phyloP scores from a whole-genome alignment of 176 grass and related monocot genomes.

The Carex kokanica region DNA sequence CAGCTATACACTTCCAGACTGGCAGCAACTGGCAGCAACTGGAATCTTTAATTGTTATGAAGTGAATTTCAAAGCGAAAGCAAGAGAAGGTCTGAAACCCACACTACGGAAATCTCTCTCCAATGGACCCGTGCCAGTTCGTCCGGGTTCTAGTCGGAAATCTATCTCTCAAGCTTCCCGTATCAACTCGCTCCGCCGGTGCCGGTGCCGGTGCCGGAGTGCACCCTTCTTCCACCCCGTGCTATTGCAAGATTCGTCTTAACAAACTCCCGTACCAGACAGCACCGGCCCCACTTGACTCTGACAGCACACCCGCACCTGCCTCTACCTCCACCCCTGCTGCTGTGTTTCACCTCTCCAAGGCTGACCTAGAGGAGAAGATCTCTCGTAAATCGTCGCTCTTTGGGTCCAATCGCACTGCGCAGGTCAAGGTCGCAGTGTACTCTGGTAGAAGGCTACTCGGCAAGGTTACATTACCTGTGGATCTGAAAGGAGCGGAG shows the following conservation, averaged over 20 bases:
- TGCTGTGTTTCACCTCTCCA: slow-evolving; percentile 65
- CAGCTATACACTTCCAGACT: slow-evolving; percentile 28
- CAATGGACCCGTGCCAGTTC: slow-evolving; percentile 95
- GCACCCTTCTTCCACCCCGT: slow-evolving; percentile 54
- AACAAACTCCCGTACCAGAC: slow-evolving; percentile 59
- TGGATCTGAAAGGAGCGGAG: slow-evolving; percentile 65
- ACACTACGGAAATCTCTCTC: neutral
- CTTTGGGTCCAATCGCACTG: slow-evolving; percentile 34
- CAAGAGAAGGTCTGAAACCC: neutral
- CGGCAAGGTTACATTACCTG: slow-evolving; percentile 58
- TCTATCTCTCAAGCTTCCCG: slow-evolving; percentile 65
- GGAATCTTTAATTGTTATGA: neutral
- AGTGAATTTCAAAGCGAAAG: neutral
- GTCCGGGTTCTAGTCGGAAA: slow-evolving; percentile 88
- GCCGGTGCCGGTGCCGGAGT: slow-evolving; percentile 55
- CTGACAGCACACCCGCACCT: neutral
- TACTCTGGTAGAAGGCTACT: slow-evolving; percentile 64
- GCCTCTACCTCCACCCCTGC: too few species aligned
- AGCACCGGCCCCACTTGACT: slow-evolving; percentile 35
- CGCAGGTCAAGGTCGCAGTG: slow-evolving; percentile 57
- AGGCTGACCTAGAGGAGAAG: slow-evolving; percentile 50
- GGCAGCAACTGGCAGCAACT: slow-evolving; percentile 18
- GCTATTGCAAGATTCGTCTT: slow-evolving; percentile 82
- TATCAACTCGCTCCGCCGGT: slow-evolving; percentile 19
- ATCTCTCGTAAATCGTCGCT: slow-evolving; percentile 54